A percentile compares a stretch with the other conserved stretches of the same genome.
Conservation (phyloP, 352 stramenopile species). For the Phytophthora fragariaefolia region DNA sequence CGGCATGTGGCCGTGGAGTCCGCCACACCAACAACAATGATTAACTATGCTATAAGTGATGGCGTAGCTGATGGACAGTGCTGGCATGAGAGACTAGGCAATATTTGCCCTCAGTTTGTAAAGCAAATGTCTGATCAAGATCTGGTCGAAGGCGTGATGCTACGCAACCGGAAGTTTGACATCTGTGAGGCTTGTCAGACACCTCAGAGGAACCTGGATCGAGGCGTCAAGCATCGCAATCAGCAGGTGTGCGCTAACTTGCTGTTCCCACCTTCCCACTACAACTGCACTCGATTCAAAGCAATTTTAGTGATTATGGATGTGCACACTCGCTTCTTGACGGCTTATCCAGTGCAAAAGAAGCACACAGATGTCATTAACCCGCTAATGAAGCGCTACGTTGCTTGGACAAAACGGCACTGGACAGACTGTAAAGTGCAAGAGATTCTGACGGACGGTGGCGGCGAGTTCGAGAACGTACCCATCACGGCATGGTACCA, state of each 20-base stretch:
- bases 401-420: background rate
- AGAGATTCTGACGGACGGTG: too few relatives aligned
- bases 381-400: background rate
- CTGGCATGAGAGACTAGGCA: conserved; percentile 10
- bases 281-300: background rate
- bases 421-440: too few relatives aligned
- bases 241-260: background rate
- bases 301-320: background rate
- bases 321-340: background rate
- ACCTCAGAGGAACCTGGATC: background rate
- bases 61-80: conserved; percentile 2
- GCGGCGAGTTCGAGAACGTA: too few relatives aligned
- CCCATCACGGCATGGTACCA: too few relatives aligned
- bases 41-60: conserved; percentile 4
- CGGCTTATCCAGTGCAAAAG: background rate
- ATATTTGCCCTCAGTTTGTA: conserved; percentile 1
- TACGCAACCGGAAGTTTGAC: background rate
- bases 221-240: background rate
- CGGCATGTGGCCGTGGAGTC: too few relatives aligned
- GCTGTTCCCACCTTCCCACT: background rate
- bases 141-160: background rate
- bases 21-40: background rate
- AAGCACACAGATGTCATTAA: background rate
- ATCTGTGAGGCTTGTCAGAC: background rate
- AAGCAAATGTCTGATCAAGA: background rate